phyloP scores from a whole-genome alignment of 1,284 basidiomycete species.

The Clitocybe nebularis region DNA sequence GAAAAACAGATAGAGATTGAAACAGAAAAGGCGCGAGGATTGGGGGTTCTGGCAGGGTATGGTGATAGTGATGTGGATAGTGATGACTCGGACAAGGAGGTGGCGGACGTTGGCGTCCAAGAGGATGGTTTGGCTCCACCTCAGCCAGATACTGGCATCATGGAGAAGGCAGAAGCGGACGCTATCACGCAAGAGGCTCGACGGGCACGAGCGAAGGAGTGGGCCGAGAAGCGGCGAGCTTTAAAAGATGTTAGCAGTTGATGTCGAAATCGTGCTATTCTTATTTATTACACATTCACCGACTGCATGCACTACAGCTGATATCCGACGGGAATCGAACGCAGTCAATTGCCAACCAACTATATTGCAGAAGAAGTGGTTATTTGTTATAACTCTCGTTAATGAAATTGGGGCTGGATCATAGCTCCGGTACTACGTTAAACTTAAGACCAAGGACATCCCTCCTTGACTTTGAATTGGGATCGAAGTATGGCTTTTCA shows the following conservation, averaged over 20 bases:
- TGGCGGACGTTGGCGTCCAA: constrained; percentile 8
- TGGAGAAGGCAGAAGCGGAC: too few relatives aligned
- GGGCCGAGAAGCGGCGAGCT: constrained; percentile 43
- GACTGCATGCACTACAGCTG: too few relatives aligned
- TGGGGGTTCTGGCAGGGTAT: constrained; percentile 56
- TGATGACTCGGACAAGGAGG: constrained; percentile 13
- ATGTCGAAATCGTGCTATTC: too few relatives aligned
- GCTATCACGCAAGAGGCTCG: constrained; percentile 42
- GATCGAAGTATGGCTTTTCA: constrained; percentile 60
- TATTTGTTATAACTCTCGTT: too few relatives aligned
- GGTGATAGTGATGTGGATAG: constrained; percentile 41
- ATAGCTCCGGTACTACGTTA: neutral
- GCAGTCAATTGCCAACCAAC: too few relatives aligned
- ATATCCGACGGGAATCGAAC: too few relatives aligned
- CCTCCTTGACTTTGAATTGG: constrained; percentile 42
- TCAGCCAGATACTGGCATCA: too few relatives aligned
- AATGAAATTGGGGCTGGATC: neutral
- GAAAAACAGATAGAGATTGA: constrained; percentile 30
- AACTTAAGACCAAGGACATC: constrained; percentile 31
- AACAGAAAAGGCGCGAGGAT: constrained; percentile 24
- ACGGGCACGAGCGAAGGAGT: constrained; percentile 49
- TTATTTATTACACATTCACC: too few relatives aligned
- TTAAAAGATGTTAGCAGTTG: neutral
- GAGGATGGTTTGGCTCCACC: too few relatives aligned
- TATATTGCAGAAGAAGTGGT: too few relatives aligned